Evolutionary conservation across 768 basidiomycete species (phyloP).

Genomic region (Pleurotus citrinopileatus): DNA sequence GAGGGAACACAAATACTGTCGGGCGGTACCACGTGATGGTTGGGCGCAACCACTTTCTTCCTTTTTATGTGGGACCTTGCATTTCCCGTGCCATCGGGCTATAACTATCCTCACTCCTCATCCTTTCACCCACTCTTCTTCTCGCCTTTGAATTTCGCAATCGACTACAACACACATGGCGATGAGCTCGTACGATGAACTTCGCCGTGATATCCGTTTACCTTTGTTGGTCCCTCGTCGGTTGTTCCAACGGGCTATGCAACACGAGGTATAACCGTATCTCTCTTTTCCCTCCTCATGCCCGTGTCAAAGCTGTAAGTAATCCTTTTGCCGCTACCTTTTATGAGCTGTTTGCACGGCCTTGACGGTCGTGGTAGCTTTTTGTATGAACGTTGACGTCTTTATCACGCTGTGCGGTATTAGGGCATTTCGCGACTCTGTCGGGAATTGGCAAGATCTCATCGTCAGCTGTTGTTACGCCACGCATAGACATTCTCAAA

Average conservation of each 20-base stretch:
- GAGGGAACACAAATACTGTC: neutral
- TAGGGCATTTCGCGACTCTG: constrained; percentile 7
- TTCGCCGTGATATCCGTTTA: neutral
- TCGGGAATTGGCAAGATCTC: constrained; percentile 8
- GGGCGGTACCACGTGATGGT: constrained; percentile 6
- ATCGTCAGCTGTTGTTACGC: neutral
- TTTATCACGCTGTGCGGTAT: constrained; percentile 1
- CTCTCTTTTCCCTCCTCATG: neutral
- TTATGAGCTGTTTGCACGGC: neutral
- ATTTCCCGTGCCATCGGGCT: constrained; percentile 9
- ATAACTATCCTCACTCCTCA: neutral
- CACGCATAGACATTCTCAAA: no score
- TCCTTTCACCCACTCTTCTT: neutral
- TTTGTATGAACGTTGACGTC: constrained; percentile 6
- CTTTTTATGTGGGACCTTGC: constrained; percentile 8
- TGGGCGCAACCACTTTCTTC: constrained; percentile 8
- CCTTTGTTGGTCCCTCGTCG: neutral
- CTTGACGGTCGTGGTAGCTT: neutral
- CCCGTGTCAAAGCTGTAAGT: constrained; percentile 1
- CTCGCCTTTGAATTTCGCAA: neutral
- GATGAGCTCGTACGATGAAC: neutral
- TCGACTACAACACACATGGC: neutral
- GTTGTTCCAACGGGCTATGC: neutral
- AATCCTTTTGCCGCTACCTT: neutral
- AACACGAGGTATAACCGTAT: neutral